Conservation (phyloP, 768 basidiomycete species). For the Epithele typhae region DNA sequence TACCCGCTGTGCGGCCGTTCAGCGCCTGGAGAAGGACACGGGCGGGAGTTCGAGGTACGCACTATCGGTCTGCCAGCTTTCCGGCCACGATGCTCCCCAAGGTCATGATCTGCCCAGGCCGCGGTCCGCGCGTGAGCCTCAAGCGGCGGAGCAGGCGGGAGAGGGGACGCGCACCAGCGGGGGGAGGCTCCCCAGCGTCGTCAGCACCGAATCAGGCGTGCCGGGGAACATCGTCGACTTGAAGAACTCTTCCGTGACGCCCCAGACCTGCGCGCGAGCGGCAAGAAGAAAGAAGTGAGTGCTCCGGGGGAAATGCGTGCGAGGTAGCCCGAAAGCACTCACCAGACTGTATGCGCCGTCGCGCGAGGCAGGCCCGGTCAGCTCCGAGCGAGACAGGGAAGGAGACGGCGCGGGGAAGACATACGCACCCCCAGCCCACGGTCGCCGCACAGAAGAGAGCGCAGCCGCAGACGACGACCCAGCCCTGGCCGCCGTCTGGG, state of each 20-base stretch:
- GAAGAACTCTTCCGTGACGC: constrained; percentile 30
- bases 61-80: constrained; percentile 30
- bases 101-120: constrained; percentile 22
- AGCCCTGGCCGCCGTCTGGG: constrained; percentile 28
- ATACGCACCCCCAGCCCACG: constrained; percentile 24
- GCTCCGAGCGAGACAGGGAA: neutral
- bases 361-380: neutral
- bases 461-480: constrained; percentile 31
- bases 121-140: neutral
- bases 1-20: constrained; percentile 11
- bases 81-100: constrained; percentile 25
- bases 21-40: neutral
- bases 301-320: too few species aligned
- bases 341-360: neutral
- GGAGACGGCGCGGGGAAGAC: neutral
- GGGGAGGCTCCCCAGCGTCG: constrained; percentile 24
- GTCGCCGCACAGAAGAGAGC: constrained; percentile 23
- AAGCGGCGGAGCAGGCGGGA: neutral
- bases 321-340: too few species aligned
- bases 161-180: constrained; percentile 13
- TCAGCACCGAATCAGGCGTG: constrained; percentile 12
- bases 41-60: constrained; percentile 9
- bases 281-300: too few species aligned
- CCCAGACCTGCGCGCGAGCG: constrained; percentile 27
- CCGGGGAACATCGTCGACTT: constrained; percentile 22